A percentile compares a stretch with the other conserved stretches of the same genome.
Evolutionary conservation across 768 basidiomycete genomes (phyloP).

Genomic region (Leccinum variicolor): DNA sequence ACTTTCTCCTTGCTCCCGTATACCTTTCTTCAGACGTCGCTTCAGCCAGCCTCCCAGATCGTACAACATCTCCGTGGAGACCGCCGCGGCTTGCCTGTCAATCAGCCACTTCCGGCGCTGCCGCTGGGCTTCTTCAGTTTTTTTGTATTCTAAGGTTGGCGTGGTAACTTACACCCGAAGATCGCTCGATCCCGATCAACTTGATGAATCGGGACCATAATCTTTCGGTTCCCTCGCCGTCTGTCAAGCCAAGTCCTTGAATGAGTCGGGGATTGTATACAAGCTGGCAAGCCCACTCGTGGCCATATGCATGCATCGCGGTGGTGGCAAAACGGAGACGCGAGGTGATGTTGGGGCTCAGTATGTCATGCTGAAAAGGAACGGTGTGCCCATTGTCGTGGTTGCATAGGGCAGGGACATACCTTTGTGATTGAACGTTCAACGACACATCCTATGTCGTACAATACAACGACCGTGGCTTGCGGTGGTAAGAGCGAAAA

Average conservation of each 20-base stretch:
- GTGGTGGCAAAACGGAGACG: background rate
- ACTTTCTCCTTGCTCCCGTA: background rate
- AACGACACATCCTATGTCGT: slow-evolving; percentile 31
- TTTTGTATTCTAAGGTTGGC: background rate
- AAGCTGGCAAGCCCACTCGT: too few relatives aligned
- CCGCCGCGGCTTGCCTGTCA: background rate
- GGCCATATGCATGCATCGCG: too few relatives aligned
- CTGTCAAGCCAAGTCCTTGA: slow-evolving; percentile 21
- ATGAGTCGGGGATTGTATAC: background rate
- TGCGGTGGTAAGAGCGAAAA: slow-evolving; percentile 27
- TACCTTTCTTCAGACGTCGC: background rate
- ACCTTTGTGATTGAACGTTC: background rate
- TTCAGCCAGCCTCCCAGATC: background rate
- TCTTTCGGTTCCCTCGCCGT: slow-evolving; percentile 9
- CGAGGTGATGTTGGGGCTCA: background rate
- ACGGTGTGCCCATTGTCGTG: background rate
- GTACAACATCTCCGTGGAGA: background rate
- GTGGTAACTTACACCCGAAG: background rate
- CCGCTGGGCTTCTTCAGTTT: background rate
- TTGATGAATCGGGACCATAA: slow-evolving; percentile 14
- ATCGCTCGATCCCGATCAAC: background rate
- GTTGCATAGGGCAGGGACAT: background rate
- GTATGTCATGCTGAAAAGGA: background rate
- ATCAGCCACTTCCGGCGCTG: background rate
- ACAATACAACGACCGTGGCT: slow-evolving; percentile 28